Evolutionary conservation across 306 rosid species (phyloP).

Genomic region (Inga laurina): DNA sequence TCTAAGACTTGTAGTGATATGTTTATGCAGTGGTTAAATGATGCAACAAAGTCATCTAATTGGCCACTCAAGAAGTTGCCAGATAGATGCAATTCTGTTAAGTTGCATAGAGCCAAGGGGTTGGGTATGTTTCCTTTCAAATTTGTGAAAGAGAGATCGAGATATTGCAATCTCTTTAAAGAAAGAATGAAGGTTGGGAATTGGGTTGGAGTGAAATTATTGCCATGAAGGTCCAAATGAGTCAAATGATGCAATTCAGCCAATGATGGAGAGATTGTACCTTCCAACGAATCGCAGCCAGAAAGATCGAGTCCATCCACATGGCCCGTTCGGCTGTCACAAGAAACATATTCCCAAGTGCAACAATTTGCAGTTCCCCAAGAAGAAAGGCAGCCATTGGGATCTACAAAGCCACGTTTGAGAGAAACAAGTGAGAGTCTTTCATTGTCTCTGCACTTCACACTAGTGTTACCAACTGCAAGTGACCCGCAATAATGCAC

Average conservation of each 20-base stretch:
- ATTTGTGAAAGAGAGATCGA: too few species aligned
- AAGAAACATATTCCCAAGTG: background rate
- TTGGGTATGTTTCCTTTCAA: background rate
- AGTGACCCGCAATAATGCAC: background rate
- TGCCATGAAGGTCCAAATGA: background rate
- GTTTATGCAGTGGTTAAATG: background rate
- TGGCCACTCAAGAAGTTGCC: background rate
- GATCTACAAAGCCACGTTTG: background rate
- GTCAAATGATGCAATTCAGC: constrained; percentile 12
- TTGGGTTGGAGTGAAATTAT: too few species aligned
- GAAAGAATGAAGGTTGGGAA: too few species aligned
- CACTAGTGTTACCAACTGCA: background rate
- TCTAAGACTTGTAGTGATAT: background rate
- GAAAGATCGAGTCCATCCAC: background rate
- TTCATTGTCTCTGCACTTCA: background rate
- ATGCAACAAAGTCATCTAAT: background rate
- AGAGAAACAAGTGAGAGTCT: background rate
- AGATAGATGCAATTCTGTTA: background rate
- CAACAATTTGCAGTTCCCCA: constrained; percentile 17
- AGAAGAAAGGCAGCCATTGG: background rate
- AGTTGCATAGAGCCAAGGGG: background rate
- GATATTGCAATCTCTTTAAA: too few species aligned
- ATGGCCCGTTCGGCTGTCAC: constrained; percentile 1
- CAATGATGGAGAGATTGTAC: background rate
- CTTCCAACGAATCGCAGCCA: background rate